phyloP scores from a whole-genome alignment of 371 early-diverging fungal genomes.

The Mortierella sp. region DNA sequence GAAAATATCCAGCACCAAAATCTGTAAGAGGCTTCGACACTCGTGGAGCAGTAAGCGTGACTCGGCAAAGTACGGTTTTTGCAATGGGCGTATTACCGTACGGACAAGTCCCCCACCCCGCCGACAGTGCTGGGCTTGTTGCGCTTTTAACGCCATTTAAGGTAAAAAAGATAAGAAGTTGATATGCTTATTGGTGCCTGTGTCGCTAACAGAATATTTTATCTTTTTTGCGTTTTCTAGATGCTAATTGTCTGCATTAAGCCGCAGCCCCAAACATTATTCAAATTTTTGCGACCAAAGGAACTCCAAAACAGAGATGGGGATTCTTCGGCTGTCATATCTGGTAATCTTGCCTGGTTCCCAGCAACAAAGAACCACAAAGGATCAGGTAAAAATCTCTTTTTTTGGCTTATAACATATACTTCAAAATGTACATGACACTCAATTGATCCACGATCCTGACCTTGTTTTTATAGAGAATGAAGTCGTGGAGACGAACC shows the following conservation, averaged over 20 bases:
- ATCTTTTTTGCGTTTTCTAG: constrained; percentile 37
- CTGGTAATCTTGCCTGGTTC: constrained; percentile 75
- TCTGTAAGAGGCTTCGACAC: constrained; percentile 31
- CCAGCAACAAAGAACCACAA: constrained; percentile 64
- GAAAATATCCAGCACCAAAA: constrained; percentile 68
- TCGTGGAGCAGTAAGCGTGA: constrained; percentile 43
- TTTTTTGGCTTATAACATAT: neutral
- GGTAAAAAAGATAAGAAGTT: constrained; percentile 53
- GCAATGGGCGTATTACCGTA: constrained; percentile 77
- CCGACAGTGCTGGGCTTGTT: constrained; percentile 77
- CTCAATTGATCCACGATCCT: neutral
- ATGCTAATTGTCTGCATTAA: constrained; percentile 81
- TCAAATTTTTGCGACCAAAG: constrained; percentile 73
- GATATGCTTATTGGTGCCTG: neutral
- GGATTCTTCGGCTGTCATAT: constrained; percentile 58
- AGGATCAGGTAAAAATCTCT: constrained; percentile 27
- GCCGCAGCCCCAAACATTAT: constrained; percentile 78
- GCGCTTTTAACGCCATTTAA: constrained; percentile 82
- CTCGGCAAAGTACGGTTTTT: constrained; percentile 73
- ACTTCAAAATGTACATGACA: too few species aligned
- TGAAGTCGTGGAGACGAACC: constrained; percentile 60
- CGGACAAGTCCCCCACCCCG: constrained; percentile 71
- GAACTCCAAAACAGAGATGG: constrained; percentile 42
- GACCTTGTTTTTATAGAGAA: constrained; percentile 16
- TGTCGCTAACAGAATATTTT: too few species aligned